Conservation (phyloP, 495 filamentous ascomycete genomes). For the Lineolata rhizophorae region DNA sequence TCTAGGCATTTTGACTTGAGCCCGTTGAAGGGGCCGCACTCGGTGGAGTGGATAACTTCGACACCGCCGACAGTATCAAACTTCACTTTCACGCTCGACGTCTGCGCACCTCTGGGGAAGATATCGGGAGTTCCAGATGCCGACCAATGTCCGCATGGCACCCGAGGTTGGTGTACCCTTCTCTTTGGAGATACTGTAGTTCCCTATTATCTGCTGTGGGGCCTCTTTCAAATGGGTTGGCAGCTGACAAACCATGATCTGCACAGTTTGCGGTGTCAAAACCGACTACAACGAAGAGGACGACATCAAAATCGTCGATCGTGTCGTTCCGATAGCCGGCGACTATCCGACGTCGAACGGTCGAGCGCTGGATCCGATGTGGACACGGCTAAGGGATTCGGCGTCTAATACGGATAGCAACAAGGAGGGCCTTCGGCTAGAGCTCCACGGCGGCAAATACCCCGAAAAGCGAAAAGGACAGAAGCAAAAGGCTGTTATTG, state of each 20-base stretch:
- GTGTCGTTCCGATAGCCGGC: slow-evolving; percentile 54
- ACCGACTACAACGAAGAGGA: slow-evolving; percentile 24
- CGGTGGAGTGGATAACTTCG: neutral
- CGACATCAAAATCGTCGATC: slow-evolving; percentile 20
- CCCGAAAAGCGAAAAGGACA: slow-evolving; percentile 23
- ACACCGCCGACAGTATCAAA: neutral
- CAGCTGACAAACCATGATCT: neutral
- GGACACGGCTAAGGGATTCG: slow-evolving; percentile 36
- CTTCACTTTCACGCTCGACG: neutral
- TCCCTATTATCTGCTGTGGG: no score
- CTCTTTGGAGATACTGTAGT: no score
- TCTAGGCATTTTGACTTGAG: no score
- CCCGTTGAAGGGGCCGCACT: neutral
- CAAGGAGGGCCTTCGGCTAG: slow-evolving; percentile 45
- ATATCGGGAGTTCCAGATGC: neutral
- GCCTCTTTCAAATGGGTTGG: no score
- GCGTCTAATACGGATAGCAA: slow-evolving; percentile 32
- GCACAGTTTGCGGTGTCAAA: slow-evolving; percentile 59
- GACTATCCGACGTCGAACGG: slow-evolving; percentile 29
- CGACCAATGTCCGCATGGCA: neutral
- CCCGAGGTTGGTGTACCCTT: neutral
- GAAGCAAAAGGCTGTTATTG: slow-evolving; percentile 48
- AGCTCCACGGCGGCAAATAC: slow-evolving; percentile 46
- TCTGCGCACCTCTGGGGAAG: neutral
- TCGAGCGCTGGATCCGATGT: slow-evolving; percentile 32